Conservation (phyloP, 345 rosid genomes). For the Brassica napus region DNA sequence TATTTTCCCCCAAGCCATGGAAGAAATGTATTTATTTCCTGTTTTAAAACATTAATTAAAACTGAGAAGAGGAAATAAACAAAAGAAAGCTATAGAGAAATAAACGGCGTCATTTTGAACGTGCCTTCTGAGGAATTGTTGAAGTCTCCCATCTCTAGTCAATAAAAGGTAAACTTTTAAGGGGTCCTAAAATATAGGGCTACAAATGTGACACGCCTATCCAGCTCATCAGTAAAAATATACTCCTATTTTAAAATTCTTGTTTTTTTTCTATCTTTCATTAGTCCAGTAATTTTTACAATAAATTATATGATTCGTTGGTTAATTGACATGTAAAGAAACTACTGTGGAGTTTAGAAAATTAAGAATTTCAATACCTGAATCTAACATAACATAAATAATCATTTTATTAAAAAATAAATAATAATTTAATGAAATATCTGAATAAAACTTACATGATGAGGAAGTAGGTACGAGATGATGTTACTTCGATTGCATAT, state of each 20-base stretch:
- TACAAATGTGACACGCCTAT: constrained; percentile 10
- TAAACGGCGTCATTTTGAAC: constrained; percentile 18
- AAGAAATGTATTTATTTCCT: background rate
- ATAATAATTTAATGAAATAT: background rate
- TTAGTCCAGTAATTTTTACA: background rate
- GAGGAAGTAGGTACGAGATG: background rate
- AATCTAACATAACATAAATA: background rate
- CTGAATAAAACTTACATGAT: background rate
- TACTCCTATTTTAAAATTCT: background rate
- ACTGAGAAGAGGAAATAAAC: background rate
- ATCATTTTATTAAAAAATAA: background rate
- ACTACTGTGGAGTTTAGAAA: background rate
- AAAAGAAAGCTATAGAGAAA: background rate
- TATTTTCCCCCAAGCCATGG: constrained; percentile 28
- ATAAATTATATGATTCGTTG: background rate
- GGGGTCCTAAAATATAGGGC: constrained; percentile 27
- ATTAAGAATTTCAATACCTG: background rate
- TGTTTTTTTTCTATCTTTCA: background rate
- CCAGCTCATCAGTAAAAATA: background rate
- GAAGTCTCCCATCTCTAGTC: constrained; percentile 27
- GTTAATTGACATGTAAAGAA: background rate
- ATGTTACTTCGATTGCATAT: background rate
- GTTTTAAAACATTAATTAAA: background rate
- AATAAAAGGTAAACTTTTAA: constrained; percentile 19
- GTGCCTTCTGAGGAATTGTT: constrained; percentile 7